Evolutionary conservation across 352 stramenopile genomes (phyloP), one percentile per base, ranked within the genome.

Genomic region (Pythium volutum): DNA sequence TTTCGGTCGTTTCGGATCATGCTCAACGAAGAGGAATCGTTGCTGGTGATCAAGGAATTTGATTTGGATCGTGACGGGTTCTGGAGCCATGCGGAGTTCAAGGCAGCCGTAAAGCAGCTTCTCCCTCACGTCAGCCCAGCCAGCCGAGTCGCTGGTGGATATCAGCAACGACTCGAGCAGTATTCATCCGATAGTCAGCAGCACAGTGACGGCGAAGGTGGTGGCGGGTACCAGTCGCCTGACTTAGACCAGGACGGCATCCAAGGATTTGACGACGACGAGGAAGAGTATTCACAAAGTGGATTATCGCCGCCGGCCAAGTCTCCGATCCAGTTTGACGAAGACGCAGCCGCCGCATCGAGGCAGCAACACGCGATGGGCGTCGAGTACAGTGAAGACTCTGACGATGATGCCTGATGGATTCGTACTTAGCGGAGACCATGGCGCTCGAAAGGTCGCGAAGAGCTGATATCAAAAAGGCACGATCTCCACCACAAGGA

Each of bases 351-450:
- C 15, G 29, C 55, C 25, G n/a, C 33, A 14, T 33, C 36, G 5
- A 53, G 20, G n/a, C 43, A 57, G n/a, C 26, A 57, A 58, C 50
- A 58, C 46, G 62, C 25, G 43, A 65, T 43, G 7, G 66, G 39
- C 26, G 48, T 69, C 27, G 70, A 79, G 27, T 88, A 89, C 56
- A 88, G 81, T 45, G 75, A 81, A 42, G 78, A 88, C 45, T 90
- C 90, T 55, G 79, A 80, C 16, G 62, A 79, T 8, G 29, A 62
- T 26, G 26, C 10, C 4, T 67, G 45, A 46, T 0, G 12, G 20
- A 25, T 41, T 60, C 52, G 43, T 46, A 54, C 51, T 60, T 51
- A 58, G n/a, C 9, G 12, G 11, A 14, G 20, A n/a, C 38, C 18
- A 31, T 23, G 18, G 5, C 12, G 25, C 3, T 25, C 56, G 56